A percentile compares a stretch with the other conserved stretches of the same genome.
phyloP scores from a whole-genome alignment of 2,329 filamentous ascomycete species.

The Laburnicola sp. region DNA sequence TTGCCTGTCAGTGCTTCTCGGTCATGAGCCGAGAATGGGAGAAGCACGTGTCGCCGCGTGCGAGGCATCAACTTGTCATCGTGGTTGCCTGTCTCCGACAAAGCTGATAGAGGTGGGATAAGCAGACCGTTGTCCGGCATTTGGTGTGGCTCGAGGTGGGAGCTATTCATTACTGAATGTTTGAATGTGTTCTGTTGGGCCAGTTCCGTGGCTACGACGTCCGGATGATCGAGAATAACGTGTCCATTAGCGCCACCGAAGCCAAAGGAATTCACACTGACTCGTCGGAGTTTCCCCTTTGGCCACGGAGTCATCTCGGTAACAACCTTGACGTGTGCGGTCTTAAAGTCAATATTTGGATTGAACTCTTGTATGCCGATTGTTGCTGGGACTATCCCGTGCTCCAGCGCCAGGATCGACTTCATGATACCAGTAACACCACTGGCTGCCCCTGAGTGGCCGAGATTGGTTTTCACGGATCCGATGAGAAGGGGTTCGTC shows the following conservation, averaged over 20 bases:
- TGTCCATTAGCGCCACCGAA: constrained; percentile 20
- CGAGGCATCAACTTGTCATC: not conserved
- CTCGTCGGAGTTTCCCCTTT: constrained; percentile 1
- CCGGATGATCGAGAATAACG: constrained; percentile 6
- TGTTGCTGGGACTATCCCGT: constrained; percentile 34
- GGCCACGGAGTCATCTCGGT: constrained; percentile 14
- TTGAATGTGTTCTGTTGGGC: no score
- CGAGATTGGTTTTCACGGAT: constrained; percentile 42
- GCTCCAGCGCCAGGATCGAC: constrained; percentile 43
- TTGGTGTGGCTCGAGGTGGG: not conserved
- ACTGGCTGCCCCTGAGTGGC: constrained; percentile 44
- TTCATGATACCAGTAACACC: constrained; percentile 42
- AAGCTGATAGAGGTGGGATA: not conserved
- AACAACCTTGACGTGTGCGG: constrained; percentile 6
- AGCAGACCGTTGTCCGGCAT: not conserved
- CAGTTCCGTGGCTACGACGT: not conserved
- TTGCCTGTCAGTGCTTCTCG: constrained; percentile 6
- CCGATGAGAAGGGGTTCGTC: constrained; percentile 1
- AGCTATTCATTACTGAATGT: no score
- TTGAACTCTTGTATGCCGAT: constrained; percentile 15
- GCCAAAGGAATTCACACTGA: constrained; percentile 15
- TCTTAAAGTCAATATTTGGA: constrained; percentile 11
- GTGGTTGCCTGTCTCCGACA: not conserved
- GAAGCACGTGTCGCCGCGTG: constrained; percentile 10
- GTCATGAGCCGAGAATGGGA: constrained; percentile 24